These are phyloP conservation scores for Aquilaria yunnanensis DNA, from an alignment of 345 rosid genomes.

Conservation along the genomic window DNA sequence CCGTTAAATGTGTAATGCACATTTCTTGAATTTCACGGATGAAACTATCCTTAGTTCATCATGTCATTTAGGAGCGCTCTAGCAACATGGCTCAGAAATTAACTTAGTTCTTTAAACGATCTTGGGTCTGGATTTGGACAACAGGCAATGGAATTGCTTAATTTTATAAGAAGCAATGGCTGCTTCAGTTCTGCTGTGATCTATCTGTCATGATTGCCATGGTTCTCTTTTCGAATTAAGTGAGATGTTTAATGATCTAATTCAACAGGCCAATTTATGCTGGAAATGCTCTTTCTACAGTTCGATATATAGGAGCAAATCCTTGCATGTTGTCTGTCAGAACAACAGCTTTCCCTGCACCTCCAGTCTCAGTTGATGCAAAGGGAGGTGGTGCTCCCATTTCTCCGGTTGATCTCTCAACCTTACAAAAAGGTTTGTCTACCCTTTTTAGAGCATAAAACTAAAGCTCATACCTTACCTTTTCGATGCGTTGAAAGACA, in stretches of 20 bases:
- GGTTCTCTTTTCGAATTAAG: too few relatives aligned
- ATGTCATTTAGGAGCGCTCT: too few relatives aligned
- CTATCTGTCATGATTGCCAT: too few relatives aligned
- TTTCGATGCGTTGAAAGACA: not conserved
- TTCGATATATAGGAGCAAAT: conserved; percentile 57
- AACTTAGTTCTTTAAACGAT: not conserved
- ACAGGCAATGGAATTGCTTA: too few relatives aligned
- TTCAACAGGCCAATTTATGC: conserved; percentile 91
- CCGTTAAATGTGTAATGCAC: too few relatives aligned
- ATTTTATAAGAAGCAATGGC: too few relatives aligned
- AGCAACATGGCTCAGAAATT: too few relatives aligned
- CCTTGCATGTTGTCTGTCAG: conserved; percentile 88
- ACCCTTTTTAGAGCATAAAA: conserved; percentile 9
- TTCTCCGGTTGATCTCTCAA: conserved; percentile 90
- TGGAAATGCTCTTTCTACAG: conserved; percentile 91
- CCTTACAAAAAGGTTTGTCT: conserved; percentile 69
- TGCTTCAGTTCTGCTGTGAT: too few relatives aligned
- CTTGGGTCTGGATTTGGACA: too few relatives aligned
- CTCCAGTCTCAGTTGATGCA: conserved; percentile 20
- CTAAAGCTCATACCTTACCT: too few relatives aligned
- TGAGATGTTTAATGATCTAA: not conserved
- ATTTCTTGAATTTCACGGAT: too few relatives aligned
- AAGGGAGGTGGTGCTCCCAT: conserved; percentile 54
- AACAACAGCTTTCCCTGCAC: conserved; percentile 69
- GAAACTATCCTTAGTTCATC: too few relatives aligned